Conservation (phyloP, 208 protist genomes). For the Trypanosoma platydactyli region DNA sequence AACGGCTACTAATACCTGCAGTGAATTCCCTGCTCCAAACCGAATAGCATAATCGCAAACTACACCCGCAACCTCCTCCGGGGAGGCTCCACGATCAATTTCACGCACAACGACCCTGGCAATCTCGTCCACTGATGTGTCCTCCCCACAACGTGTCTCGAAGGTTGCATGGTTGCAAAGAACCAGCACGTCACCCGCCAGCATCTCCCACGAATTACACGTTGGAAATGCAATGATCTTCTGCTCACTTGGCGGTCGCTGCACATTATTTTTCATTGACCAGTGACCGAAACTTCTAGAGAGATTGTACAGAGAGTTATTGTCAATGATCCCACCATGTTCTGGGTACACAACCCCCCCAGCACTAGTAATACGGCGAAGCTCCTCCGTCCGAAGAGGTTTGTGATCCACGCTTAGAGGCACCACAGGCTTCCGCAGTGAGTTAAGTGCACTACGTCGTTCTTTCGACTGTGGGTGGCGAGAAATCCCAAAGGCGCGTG, state of each 20-base stretch:
- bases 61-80: constrained; percentile 57
- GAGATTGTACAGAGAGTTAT: constrained; percentile 74
- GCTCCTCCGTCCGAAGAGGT: constrained; percentile 51
- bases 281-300: constrained; percentile 80
- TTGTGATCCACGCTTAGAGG: constrained; percentile 75
- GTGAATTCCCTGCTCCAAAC: constrained; percentile 65
- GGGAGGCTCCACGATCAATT: constrained; percentile 32
- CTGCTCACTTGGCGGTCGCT: constrained; percentile 61
- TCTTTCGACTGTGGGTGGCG: constrained; percentile 46
- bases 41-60: constrained; percentile 81
- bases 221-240: constrained; percentile 73
- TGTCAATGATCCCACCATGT: constrained; percentile 59
- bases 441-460: constrained; percentile 43
- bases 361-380: constrained; percentile 62
- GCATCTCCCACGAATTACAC: constrained; percentile 74
- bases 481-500: constrained; percentile 76
- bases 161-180: constrained; percentile 74
- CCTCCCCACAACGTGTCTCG: constrained; percentile 59
- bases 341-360: constrained; percentile 55
- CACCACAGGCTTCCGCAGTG: constrained; percentile 53
- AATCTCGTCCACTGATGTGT: constrained; percentile 75
- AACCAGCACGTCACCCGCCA: constrained; percentile 69
- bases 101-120: constrained; percentile 60
- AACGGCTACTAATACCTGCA: constrained; percentile 78
- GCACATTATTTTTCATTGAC: constrained; percentile 72